Conservation (phyloP, 345 rosid genomes). For the Sonneratia caseolaris region DNA sequence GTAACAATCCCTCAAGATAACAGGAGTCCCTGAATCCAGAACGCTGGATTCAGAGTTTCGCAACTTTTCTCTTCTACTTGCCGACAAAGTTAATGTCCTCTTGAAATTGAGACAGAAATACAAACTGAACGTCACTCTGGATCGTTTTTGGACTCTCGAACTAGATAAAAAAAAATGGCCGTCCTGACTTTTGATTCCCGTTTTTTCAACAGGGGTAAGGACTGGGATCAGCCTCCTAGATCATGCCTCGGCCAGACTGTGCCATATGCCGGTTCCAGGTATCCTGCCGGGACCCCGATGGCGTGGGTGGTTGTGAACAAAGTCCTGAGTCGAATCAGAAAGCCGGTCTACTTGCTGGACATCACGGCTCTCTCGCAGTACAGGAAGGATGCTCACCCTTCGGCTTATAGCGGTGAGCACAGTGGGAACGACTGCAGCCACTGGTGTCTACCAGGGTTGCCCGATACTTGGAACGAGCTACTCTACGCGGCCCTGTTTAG, state of each 20-base stretch:
- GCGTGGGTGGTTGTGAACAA: slow-evolving; percentile 60
- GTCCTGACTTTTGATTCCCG: background rate
- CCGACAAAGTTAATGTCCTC: too few species aligned
- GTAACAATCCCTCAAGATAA: too few species aligned
- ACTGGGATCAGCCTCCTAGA: slow-evolving; percentile 53
- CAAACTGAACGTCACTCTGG: too few species aligned
- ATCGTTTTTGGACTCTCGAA: too few species aligned
- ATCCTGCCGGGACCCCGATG: slow-evolving; percentile 67
- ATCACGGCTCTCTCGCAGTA: slow-evolving; percentile 46
- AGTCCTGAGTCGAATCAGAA: slow-evolving; percentile 58
- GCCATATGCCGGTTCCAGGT: slow-evolving; percentile 52
- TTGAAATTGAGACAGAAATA: too few species aligned
- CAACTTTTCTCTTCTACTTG: too few species aligned
- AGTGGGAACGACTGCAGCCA: slow-evolving; percentile 62
- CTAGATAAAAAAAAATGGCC: background rate
- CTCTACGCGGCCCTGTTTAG: slow-evolving; percentile 48
- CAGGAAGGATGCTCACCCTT: slow-evolving; percentile 79
- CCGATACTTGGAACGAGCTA: slow-evolving; percentile 84
- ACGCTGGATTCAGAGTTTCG: too few species aligned
- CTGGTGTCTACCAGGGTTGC: slow-evolving; percentile 96
- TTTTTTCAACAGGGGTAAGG: slow-evolving; percentile 44
- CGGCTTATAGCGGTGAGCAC: slow-evolving; percentile 31
- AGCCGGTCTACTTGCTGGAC: slow-evolving; percentile 64
- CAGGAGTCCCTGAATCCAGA: too few species aligned
- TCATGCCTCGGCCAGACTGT: slow-evolving; percentile 50